A percentile compares a stretch with the other conserved stretches of the same genome.
These are phyloP conservation scores for Allium sativum DNA, from an alignment of 106 monocot genomes.

Conservation along the genomic window DNA sequence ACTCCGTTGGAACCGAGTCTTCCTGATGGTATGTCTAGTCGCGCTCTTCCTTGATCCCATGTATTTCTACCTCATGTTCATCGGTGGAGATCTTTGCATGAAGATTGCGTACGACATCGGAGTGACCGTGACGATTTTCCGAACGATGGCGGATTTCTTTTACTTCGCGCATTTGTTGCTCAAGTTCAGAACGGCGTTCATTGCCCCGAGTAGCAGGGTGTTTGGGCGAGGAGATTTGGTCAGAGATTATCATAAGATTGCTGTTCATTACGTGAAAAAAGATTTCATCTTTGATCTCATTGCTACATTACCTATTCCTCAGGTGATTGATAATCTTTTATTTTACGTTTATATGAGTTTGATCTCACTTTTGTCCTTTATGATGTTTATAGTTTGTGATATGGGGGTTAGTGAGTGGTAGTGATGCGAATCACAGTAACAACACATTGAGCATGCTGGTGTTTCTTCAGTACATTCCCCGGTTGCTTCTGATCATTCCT, in stretches of 20 bases:
- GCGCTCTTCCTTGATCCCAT: conserved; percentile 88
- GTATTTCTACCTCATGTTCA: conserved; percentile 63
- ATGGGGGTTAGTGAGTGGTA: conserved; percentile 54
- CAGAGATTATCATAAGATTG: conserved; percentile 53
- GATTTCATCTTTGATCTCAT: conserved; percentile 70
- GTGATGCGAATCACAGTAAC: conserved; percentile 60
- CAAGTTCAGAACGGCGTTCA: conserved; percentile 85
- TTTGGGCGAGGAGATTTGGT: conserved; percentile 86
- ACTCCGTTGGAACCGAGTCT: conserved; percentile 73
- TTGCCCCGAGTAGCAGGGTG: conserved; percentile 76
- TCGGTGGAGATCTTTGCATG: conserved; percentile 58
- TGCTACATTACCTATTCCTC: conserved; percentile 78
- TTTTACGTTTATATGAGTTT: too few relatives aligned
- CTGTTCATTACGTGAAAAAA: conserved; percentile 44
- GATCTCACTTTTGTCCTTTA: too few relatives aligned
- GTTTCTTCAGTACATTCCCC: conserved; percentile 78
- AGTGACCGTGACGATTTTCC: conserved; percentile 43
- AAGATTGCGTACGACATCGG: conserved; percentile 37
- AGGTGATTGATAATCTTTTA: conserved; percentile 13
- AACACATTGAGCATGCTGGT: conserved; percentile 64
- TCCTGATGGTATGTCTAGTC: conserved; percentile 62
- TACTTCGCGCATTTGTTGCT: conserved; percentile 54
- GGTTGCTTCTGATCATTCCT: conserved; percentile 61
- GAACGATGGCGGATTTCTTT: conserved; percentile 60
- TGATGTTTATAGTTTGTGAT: conserved; percentile 50